phyloP scores from a whole-genome alignment of 805 yeast species.

The Wickerhamomyces hampshirensis region DNA sequence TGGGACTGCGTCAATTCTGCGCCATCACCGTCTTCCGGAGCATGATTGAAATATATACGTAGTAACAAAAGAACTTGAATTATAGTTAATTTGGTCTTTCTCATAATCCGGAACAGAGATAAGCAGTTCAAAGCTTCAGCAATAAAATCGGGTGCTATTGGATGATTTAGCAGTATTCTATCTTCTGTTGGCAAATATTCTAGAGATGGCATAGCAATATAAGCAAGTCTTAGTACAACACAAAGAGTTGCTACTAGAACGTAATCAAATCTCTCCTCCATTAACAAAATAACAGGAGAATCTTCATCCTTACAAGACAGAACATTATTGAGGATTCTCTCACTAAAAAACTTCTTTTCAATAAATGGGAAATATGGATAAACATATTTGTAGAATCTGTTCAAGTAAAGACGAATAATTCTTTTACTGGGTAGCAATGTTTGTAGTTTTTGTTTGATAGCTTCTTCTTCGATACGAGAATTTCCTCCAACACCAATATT shows the following conservation, averaged over 20 bases:
- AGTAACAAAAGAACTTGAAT: slow-evolving; percentile 40
- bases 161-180: slow-evolving; percentile 27
- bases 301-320: slow-evolving; percentile 29
- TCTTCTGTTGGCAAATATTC: slow-evolving; percentile 12
- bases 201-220: slow-evolving; percentile 33
- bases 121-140: slow-evolving; percentile 35
- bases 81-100: slow-evolving; percentile 34
- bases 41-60: slow-evolving; percentile 34
- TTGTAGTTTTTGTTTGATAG: slow-evolving; percentile 30
- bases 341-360: slow-evolving; percentile 33
- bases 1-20: slow-evolving; percentile 38
- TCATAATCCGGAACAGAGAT: slow-evolving; percentile 35
- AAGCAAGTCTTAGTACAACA: slow-evolving; percentile 36
- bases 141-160: slow-evolving; percentile 34
- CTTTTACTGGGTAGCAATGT: slow-evolving; percentile 33
- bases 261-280: slow-evolving; percentile 37
- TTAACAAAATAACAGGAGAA: slow-evolving; percentile 24
- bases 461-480: slow-evolving; percentile 22
- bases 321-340: slow-evolving; percentile 25
- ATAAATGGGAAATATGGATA: slow-evolving; percentile 47
- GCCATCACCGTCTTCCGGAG: slow-evolving; percentile 49
- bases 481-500: slow-evolving; percentile 10
- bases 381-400: slow-evolving; percentile 37
- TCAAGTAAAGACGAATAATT: slow-evolving; percentile 36
- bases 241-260: slow-evolving; percentile 36